These are phyloP conservation scores for Pseudopediastrum boryanum DNA, from an alignment of 139 green algal species.

Conservation along the genomic window DNA sequence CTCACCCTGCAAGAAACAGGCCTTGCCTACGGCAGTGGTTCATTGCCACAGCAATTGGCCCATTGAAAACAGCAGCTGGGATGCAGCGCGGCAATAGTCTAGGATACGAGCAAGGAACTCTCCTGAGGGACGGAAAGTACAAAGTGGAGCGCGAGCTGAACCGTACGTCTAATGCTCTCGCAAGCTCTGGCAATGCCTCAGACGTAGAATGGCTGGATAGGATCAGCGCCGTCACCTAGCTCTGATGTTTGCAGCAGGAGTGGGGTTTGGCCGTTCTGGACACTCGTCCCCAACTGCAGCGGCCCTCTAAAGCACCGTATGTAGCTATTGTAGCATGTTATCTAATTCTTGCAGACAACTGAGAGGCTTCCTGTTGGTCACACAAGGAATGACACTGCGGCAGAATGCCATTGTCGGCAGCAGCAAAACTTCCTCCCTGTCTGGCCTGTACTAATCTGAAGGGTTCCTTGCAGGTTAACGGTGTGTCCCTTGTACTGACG, in stretches of 20 bases:
- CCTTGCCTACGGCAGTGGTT: no score
- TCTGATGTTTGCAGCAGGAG: no score
- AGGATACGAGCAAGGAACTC: conserved; percentile 13
- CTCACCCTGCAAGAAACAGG: no score
- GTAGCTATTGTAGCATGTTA: background rate
- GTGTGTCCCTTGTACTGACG: no score
- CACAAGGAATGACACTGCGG: background rate
- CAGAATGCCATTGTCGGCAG: background rate
- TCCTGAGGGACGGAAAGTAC: conserved; percentile 50
- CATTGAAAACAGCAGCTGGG: no score
- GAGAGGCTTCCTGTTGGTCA: background rate
- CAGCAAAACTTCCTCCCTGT: no score
- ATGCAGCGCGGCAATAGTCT: background rate
- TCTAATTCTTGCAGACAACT: background rate
- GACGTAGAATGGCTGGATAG: background rate
- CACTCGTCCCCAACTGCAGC: no score
- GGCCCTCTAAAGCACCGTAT: background rate
- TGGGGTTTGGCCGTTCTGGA: no score
- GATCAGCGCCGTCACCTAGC: background rate
- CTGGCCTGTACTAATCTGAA: background rate
- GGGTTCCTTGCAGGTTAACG: background rate
- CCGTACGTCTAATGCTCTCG: conserved; percentile 28
- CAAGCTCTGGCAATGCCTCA: background rate
- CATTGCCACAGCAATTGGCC: no score
- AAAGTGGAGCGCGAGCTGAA: conserved; percentile 55